Percentiles rank a stretch among this genome's conserved stretches.
Conservation (phyloP, 805 yeast genomes). For the Wickerhamomyces strasburgensis region DNA sequence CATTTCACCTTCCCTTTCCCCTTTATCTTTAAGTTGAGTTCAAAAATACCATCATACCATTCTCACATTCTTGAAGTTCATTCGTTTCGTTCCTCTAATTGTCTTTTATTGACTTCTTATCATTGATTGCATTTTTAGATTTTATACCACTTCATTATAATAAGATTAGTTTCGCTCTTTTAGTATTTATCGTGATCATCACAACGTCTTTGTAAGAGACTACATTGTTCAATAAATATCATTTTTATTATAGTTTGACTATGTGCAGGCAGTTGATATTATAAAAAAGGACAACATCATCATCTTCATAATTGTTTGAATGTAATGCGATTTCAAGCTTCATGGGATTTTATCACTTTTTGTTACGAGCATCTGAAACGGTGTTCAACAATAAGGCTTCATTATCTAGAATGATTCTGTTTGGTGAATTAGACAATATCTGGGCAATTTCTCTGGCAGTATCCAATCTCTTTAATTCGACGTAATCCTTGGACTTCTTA, state of each 20-base stretch:
- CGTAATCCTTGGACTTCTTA: conserved; percentile 92
- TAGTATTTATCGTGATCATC: too few species aligned
- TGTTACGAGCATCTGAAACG: conserved; percentile 64
- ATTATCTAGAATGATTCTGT: conserved; percentile 85
- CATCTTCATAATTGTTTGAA: background rate
- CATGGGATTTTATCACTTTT: conserved; percentile 16
- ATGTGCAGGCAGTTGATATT: conserved; percentile 1
- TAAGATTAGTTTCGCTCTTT: too few species aligned
- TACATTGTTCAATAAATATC: too few species aligned
- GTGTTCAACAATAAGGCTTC: conserved; percentile 90
- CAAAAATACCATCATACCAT: too few species aligned
- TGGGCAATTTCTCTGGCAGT: conserved; percentile 94
- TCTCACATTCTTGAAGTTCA: too few species aligned
- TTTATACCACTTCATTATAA: too few species aligned
- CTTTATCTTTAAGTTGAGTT: too few species aligned
- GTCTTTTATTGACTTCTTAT: too few species aligned
- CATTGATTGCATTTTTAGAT: too few species aligned
- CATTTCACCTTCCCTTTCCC: too few species aligned
- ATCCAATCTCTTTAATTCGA: conserved; percentile 93
- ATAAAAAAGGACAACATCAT: background rate
- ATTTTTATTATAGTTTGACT: background rate
- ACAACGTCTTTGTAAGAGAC: too few species aligned
- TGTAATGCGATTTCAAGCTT: background rate
- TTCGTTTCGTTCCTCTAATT: too few species aligned
- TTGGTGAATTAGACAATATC: conserved; percentile 82